Percentiles rank a stretch among this genome's conserved stretches.
Conservation (phyloP, 2,329 filamentous ascomycete species). For the Claviceps sp. region DNA sequence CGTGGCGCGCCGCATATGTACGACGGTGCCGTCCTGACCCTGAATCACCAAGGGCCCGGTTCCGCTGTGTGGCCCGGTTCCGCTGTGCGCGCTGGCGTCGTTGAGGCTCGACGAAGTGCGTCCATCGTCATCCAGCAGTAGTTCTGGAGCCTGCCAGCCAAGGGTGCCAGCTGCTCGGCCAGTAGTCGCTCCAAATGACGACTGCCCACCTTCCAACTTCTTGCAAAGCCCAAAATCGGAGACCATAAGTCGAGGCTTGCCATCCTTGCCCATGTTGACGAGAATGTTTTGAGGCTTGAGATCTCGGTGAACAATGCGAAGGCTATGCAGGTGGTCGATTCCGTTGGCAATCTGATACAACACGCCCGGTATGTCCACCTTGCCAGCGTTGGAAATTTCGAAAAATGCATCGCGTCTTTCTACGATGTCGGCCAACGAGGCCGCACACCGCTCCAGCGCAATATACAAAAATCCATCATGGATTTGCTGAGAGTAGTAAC, state of each 20-base stretch:
- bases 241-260: conserved; percentile 72
- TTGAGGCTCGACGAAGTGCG: conserved; percentile 30
- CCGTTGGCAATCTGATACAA: conserved; percentile 84
- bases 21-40: conserved; percentile 42
- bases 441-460: conserved; percentile 84
- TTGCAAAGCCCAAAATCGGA: conserved; percentile 98
- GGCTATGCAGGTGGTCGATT: conserved; percentile 73
- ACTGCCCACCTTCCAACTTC: conserved; percentile 87
- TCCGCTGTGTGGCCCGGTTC: conserved; percentile 22
- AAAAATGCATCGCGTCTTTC: conserved; percentile 58
- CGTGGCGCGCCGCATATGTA: conserved; percentile 63
- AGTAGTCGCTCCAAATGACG: conserved; percentile 87
- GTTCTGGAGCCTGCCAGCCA: conserved; percentile 91
- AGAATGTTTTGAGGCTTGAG: conserved; percentile 97
- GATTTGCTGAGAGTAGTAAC: conserved; percentile 86
- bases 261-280: conserved; percentile 58
- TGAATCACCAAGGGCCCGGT: conserved; percentile 39
- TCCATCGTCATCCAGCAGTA: conserved; percentile 68
- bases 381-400: conserved; percentile 57
- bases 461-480: conserved; percentile 91
- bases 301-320: conserved; percentile 93
- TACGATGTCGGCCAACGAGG: conserved; percentile 83
- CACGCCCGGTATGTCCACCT: conserved; percentile 63
- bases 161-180: conserved; percentile 87
- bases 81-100: conserved; percentile 44